These are phyloP conservation scores for Dacryopinax spathularia DNA, from an alignment of 768 basidiomycete genomes.

Conservation along the genomic window DNA sequence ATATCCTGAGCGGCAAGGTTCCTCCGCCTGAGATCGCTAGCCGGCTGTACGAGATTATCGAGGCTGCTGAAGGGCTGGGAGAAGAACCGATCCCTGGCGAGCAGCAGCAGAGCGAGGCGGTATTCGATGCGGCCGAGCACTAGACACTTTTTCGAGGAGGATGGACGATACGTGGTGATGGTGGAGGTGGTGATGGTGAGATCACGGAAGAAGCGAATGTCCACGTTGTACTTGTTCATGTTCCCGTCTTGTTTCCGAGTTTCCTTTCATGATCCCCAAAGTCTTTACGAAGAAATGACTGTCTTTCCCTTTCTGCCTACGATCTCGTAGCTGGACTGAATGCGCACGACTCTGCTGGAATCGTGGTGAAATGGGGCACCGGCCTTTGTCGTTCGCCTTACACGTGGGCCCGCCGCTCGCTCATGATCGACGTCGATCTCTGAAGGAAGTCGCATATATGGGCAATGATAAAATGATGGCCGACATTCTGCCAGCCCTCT, in stretches of 20 bases:
- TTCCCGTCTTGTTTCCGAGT: neutral
- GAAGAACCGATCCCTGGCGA: slow-evolving; percentile 5
- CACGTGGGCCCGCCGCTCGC: too few species aligned
- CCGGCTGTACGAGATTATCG: slow-evolving; percentile 86
- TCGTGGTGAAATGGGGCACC: too few species aligned
- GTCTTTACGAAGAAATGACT: neutral
- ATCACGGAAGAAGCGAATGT: neutral
- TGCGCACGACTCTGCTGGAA: too few species aligned
- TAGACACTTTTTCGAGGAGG: too few species aligned
- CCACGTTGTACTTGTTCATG: neutral
- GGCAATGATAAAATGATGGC: too few species aligned
- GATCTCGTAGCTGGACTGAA: neutral
- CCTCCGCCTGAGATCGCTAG: slow-evolving; percentile 96
- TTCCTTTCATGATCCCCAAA: neutral
- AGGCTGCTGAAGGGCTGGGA: slow-evolving; percentile 28
- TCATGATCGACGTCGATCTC: neutral
- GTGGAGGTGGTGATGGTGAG: neutral
- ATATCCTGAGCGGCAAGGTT: slow-evolving; percentile 84
- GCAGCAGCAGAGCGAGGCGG: slow-evolving; percentile 12
- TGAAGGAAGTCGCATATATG: too few species aligned
- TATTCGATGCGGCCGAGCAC: slow-evolving; percentile 13
- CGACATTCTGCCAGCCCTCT: too few species aligned
- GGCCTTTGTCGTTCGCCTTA: too few species aligned
- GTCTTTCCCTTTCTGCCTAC: neutral
- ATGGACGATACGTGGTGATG: neutral